Evolutionary conservation across 2,329 filamentous ascomycete species (phyloP), one percentile per base, ranked within the genome.

Genomic region (Elsinoe arachidis): DNA sequence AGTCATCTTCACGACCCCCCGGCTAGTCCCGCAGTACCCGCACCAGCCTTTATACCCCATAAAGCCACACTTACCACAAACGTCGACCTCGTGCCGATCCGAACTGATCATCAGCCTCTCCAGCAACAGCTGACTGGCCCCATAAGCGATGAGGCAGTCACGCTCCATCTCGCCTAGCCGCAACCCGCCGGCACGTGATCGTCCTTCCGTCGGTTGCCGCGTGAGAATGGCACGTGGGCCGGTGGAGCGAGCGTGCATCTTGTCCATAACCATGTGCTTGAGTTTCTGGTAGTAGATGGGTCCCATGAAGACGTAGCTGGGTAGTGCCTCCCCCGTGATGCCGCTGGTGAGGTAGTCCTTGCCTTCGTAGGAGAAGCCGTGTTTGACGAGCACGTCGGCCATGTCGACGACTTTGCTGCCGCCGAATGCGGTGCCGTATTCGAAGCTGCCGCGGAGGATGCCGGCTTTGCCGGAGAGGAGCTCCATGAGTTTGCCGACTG

Each of bases 251-350:
- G 89, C 92, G 74, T 99, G 93, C 93, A 99, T 97, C 76, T 99
- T 99, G 71, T 99, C 93, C 72, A 97, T 91, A 3, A 99, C 93
- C 93, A 99, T 99, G 80, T 99, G 93, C 81, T 99, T 99, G 63
- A 99, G 83, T 64, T 96, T 95, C 77, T 99, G 93, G 77, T 99
- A 99, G 78, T 96, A 99, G 73, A 99, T 99, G 10, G 93, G 93
- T 0, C 93, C 93, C 70, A 95, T 96, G 79, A 97, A 99, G 68
- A 99, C 90, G 74, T 97, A 97, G 11, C 91, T 91, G 62, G 95
- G 90, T 5, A 97, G 79, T 0, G 88, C 84, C 73, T 99, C 93
- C 66, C 93, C 95, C 0, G 93, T 97, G 69, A 96, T 92, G 35
- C 93, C 93, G 0, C 86, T 91, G 0, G 93, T 97, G 61, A 99